Conservation (phyloP, 139 green algal species). For the Zygnema circumcarinatum region DNA sequence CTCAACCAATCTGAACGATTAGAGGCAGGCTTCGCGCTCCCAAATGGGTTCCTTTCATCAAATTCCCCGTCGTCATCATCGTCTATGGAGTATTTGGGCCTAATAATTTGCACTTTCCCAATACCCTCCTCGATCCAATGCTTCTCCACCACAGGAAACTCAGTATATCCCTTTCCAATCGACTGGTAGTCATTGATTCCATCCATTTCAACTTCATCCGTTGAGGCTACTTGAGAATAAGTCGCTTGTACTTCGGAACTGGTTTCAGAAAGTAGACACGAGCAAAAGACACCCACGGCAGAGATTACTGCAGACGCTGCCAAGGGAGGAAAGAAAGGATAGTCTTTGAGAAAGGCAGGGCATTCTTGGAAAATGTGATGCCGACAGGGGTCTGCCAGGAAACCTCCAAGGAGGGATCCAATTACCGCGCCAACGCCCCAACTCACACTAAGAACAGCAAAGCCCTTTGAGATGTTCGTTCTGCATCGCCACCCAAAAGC, state of each 20-base stretch:
- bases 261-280: constrained; percentile 19
- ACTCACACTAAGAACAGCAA: constrained; percentile 17
- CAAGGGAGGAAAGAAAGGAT: constrained; percentile 32
- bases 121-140: neutral
- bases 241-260: neutral
- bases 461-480: constrained; percentile 9
- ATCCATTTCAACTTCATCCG: neutral
- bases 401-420: neutral
- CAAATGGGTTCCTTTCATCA: neutral
- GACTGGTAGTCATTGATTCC: neutral
- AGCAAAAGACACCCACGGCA: neutral
- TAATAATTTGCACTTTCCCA: neutral
- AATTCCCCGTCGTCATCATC: neutral
- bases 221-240: neutral
- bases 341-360: neutral
- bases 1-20: neutral
- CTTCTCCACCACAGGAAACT: constrained; percentile 7
- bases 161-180: constrained; percentile 2
- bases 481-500: neutral
- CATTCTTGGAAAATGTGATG: neutral
- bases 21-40: neutral
- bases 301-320: constrained; percentile 13
- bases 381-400: constrained; percentile 6
- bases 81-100: neutral
- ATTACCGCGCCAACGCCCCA: constrained; percentile 28